Conservation (phyloP, 352 stramenopile species). For the Phytophthora agathidicida region DNA sequence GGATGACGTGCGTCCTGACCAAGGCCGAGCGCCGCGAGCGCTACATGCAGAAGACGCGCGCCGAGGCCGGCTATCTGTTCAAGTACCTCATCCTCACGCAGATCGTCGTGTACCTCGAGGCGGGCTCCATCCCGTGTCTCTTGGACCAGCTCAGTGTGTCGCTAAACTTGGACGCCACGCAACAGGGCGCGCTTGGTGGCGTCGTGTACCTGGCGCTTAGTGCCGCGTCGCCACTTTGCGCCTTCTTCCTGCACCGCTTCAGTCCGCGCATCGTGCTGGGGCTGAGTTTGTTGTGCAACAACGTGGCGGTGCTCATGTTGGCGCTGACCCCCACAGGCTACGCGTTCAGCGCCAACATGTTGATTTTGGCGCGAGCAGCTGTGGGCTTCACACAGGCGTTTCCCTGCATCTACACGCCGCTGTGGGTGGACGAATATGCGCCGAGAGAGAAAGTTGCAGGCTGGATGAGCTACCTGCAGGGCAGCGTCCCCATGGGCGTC, state of each 20-base stretch:
- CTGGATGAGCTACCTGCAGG: conserved; percentile 89
- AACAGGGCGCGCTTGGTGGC: conserved; percentile 77
- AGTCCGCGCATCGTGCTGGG: conserved; percentile 70
- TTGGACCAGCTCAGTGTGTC: conserved; percentile 81
- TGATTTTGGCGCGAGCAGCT: conserved; percentile 70
- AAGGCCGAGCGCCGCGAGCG: conserved; percentile 68
- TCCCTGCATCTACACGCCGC: conserved; percentile 81
- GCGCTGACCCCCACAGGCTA: conserved; percentile 77
- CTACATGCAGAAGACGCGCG: conserved; percentile 76
- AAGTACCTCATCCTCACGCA: conserved; percentile 89
- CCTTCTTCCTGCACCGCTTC: conserved; percentile 75
- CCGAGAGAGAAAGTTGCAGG: conserved; percentile 73
- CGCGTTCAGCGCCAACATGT: conserved; percentile 66
- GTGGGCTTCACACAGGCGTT: conserved; percentile 89
- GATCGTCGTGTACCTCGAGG: conserved; percentile 84
- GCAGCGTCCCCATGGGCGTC: conserved; percentile 82
- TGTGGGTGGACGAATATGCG: conserved; percentile 88
- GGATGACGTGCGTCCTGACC: too few species aligned
- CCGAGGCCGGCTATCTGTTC: conserved; percentile 82
- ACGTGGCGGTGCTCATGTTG: conserved; percentile 74
- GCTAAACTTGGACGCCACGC: conserved; percentile 67
- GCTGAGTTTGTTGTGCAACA: conserved; percentile 77
- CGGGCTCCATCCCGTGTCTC: conserved; percentile 80
- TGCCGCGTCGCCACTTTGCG: conserved; percentile 76
- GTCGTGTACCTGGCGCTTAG: conserved; percentile 84